Evolutionary conservation across 768 basidiomycete species (phyloP).

Genomic region (Cystobasidiopsis lactophilus): DNA sequence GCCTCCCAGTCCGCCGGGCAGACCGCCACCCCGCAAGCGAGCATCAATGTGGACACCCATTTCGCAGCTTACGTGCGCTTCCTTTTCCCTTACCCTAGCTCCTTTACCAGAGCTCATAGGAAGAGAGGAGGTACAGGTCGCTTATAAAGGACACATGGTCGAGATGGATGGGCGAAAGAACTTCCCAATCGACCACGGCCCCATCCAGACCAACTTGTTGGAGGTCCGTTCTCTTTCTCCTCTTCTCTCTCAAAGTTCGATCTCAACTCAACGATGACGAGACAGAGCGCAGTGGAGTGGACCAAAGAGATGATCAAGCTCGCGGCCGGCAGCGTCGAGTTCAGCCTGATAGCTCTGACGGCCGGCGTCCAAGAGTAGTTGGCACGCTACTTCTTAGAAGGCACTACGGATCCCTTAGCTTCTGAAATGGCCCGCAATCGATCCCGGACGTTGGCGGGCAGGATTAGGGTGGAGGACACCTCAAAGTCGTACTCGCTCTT

Average conservation of each 20-base stretch:
- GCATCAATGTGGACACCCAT: conserved; percentile 53
- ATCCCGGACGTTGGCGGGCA: conserved; percentile 4
- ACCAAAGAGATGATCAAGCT: conserved; percentile 37
- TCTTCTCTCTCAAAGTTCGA: background rate
- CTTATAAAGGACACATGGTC: conserved; percentile 42
- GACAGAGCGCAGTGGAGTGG: conserved; percentile 41
- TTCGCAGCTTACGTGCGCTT: conserved; percentile 76
- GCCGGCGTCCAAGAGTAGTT: conserved; percentile 19
- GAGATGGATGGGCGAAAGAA: conserved; percentile 62
- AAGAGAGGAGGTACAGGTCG: too few species aligned
- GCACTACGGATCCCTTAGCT: background rate
- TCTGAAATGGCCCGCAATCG: conserved; percentile 5
- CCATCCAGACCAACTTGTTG: conserved; percentile 14
- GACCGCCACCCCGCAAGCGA: conserved; percentile 33
- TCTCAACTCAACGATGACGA: background rate
- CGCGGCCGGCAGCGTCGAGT: conserved; percentile 34
- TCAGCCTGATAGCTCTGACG: conserved; percentile 45
- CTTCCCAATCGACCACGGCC: conserved; percentile 49
- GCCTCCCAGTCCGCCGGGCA: conserved; percentile 50
- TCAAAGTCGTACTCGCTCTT: conserved; percentile 26
- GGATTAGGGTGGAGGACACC: background rate
- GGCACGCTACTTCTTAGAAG: background rate
- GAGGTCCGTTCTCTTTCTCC: background rate
- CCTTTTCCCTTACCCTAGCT: too few species aligned
- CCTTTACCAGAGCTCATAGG: too few species aligned